Base-by-base conservation (phyloP, 1,284 basidiomycete species). In the Sporisorium sorghi region DNA sequence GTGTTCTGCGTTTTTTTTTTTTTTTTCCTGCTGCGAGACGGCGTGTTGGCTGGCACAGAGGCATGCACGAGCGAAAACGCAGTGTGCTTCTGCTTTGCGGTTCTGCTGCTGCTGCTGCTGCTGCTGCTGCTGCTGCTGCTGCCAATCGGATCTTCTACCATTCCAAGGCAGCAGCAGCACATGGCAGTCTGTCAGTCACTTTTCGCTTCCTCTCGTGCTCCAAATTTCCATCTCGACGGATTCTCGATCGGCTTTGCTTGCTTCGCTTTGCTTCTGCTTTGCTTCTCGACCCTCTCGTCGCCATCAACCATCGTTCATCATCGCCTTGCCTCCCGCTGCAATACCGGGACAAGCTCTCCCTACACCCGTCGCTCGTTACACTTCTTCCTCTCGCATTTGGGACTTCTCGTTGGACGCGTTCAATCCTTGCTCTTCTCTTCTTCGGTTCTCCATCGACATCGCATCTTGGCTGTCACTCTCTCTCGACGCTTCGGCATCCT, bases 61-160 rank as follows among this genome's bases (percentile, higher is more conserved):
- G 37, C 37, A 40, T 19, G 37, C 37, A 40, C n/a, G 37, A 9
- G n/a, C 37, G 8, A 19, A 40, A 40, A 1, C 35, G n/a, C 35
- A 37, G 35, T n/a, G 35, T n/a, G 35, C 30, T 55, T n/a, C n/a
- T n/a, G n/a, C n/a, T n/a, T n/a, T n/a, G n/a, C n/a, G n/a, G 51
- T 15, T 26, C 21, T 46, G 35, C 23, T 42, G 15, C 35, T 39
- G n/a, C n/a, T n/a, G n/a, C 17, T 35, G 19, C 23, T 19, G 26
- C 30, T 30, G 42, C 30, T 30, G 28, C 9, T 33, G 30, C 19
- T 26, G 17, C 46, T 11, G n/a, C 46, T n/a, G 46, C 28, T 32
- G 47, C 49, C 49, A 50, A 50, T 50, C 49, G 49, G 49, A 39
- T 50, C 49, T 50, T 50, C 49, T 35, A 39, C 24, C 21, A 15